Conservation (phyloP, 2,329 filamentous ascomycete species). For the Trichoderma sp. region DNA sequence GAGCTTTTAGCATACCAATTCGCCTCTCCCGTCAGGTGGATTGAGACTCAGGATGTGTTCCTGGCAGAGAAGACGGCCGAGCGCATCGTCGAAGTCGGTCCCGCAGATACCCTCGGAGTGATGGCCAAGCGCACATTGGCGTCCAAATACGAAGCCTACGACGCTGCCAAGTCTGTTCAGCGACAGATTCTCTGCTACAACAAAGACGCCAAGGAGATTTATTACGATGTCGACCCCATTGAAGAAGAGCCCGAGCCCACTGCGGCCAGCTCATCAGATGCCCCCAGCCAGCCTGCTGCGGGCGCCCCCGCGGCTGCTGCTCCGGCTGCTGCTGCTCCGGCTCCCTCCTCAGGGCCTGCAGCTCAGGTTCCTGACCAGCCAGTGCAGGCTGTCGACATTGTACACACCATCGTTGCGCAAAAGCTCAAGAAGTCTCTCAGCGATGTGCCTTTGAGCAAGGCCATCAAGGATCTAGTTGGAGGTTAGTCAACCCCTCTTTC, state of each 20-base stretch:
- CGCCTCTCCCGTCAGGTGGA: conserved; percentile 98
- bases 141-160: conserved; percentile 97
- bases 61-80: conserved; percentile 94
- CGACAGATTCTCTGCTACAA: conserved; percentile 99
- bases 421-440: conserved; percentile 93
- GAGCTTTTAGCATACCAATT: conserved; percentile 99
- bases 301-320: conserved; percentile 53
- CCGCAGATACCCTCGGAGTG: conserved; percentile 91
- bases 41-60: conserved; percentile 99
- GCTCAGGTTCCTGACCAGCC: conserved; percentile 84
- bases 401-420: conserved; percentile 87
- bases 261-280: conserved; percentile 36
- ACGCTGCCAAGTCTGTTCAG: conserved; percentile 94
- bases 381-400: conserved; percentile 84
- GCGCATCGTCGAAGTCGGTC: conserved; percentile 96
- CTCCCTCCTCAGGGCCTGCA: conserved; percentile 79
- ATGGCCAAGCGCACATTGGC: conserved; percentile 97
- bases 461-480: conserved; percentile 97
- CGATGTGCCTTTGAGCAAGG: conserved; percentile 91
- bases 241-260: conserved; percentile 80
- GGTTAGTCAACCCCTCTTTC: conserved; percentile 59
- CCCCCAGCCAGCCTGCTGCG: conserved; percentile 31
- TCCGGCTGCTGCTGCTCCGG: conserved; percentile 57
- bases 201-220: conserved; percentile 98
- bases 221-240: conserved; percentile 95